These are phyloP conservation scores for Auxenochlorella pyrenoidosa DNA, from an alignment of 139 green algal species.

Conservation along the genomic window DNA sequence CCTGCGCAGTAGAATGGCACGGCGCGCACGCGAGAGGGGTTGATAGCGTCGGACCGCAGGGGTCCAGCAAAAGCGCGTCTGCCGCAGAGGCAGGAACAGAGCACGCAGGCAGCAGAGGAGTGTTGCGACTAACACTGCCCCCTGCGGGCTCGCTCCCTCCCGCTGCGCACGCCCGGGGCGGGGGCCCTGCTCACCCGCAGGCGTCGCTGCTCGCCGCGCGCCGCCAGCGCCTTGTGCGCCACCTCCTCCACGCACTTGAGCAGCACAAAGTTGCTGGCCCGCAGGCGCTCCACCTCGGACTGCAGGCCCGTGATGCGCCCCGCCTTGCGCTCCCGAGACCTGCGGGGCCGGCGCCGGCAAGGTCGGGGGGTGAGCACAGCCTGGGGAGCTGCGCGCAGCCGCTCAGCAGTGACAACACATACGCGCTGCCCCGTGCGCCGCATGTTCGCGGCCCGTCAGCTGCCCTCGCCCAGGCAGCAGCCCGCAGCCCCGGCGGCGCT, in stretches of 20 bases:
- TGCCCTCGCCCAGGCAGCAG: no score
- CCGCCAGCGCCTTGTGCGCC: constrained; percentile 30
- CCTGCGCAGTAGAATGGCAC: neutral
- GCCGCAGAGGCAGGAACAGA: no score
- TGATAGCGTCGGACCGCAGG: no score
- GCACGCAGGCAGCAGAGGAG: no score
- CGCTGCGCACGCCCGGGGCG: neutral
- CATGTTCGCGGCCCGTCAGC: no score
- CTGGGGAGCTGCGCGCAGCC: neutral
- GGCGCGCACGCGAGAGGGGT: neutral
- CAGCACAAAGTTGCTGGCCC: constrained; percentile 47
- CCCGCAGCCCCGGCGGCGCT: no score
- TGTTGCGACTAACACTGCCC: no score
- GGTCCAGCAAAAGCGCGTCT: no score
- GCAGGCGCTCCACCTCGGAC: constrained; percentile 17
- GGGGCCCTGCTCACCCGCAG: neutral
- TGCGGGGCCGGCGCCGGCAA: neutral
- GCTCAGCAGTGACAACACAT: neutral
- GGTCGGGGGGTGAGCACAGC: neutral
- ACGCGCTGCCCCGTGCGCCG: no score
- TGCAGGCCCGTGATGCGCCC: constrained; percentile 32
- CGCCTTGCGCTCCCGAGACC: constrained; percentile 44
- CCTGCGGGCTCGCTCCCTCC: neutral
- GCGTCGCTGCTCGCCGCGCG: neutral
- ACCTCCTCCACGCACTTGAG: constrained; percentile 52